Evolutionary conservation across 805 yeast species (phyloP), one percentile per base, ranked within the genome.

Genomic region (Candida rishiriensis): DNA sequence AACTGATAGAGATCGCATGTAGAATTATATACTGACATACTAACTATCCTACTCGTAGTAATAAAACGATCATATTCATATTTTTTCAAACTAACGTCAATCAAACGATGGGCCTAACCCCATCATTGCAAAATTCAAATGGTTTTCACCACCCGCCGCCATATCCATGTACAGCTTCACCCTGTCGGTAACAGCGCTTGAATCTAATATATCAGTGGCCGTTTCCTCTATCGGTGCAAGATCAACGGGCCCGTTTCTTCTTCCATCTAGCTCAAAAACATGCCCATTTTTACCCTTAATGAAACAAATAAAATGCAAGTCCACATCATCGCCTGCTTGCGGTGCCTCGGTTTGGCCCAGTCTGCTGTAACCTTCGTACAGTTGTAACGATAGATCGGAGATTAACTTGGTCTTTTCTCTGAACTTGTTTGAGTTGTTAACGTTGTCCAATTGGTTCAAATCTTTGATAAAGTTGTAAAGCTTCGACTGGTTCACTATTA

Each of bases 251-350:
- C 96, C 93, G 31, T 64, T 64, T 51, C 95, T 72, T 51, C 98
- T 74, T 1, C 99, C 99, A 59, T 91, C 99, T 31, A 91, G 71
- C 64, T 91, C 98, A 56, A 79, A 87, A 16, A 91, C 58, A 46
- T 77, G 78, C 9, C 76, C 78, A 49, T 78, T 73, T 11, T 67
- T 65, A 31, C 65, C 62, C 54, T 76, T 80, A 10, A 85, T 70
- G 55, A 85, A 83, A 6, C 93, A 73, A 21, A 91, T 81, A 59
- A 86, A 91, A 65, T 91, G 99, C 45, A 83, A 69, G 43, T 81
- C 78, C 3, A 78, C 70, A 4, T 78, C 71, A 2, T 69, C 70
- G 1, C 70, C 74, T 9, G 84, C 79, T 10, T 65, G 60, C 10
- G 90, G 91, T 0, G 86, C 85, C 39, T 73, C 79, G 1, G 90